Base-by-base conservation (phyloP, 202 grass and related monocot genomes). In the Bolboschoenoplectus hybrid region DNA sequence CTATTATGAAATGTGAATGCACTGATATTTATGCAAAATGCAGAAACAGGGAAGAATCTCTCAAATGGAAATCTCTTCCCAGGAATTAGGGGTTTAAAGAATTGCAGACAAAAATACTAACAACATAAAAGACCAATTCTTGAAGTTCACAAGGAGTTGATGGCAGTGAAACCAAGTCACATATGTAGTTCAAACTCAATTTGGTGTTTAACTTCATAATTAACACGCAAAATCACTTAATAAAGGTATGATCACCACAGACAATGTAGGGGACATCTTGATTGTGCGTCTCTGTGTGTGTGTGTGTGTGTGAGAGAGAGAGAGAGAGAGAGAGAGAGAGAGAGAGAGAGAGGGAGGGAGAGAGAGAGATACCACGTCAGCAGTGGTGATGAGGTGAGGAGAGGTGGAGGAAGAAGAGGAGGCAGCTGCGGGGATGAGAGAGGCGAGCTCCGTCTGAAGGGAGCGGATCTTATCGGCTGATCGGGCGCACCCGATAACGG, bases 401-500 rank as follows among this genome's bases (percentile, higher is more conserved):
- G 89, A 85, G 51, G 91, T 78, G 55, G 87, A 90, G 11, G 86
- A 87, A 20, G 87, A 82, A 50, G 89, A 84, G 55, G 86, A 89
- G 12, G 86, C 81, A 79, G 87, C 67, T 53, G 87, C 62, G 38
- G 82, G 64, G 13, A 69, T 72, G 77, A 74, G 44, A 32, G 77
- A 38, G 58, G 88, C 63, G 73, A 98, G 91, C 67, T 97, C 93
- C 8, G 87, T 79, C 69, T 91, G 88, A 65, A 97, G 93, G 61
- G 87, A 85, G 61, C 89, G 86, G 81, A 98, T 80, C 63, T 88
- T 87, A 7, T 98, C 96, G 17, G 71, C 32, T 63, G 96, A 94
- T 87, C 96, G 91, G 82, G 91, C 69, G 87, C 91, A 98, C 39
- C 93, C 96, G 82, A 98, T 80, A 72, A 98, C 64, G 84, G 85